phyloP scores from a whole-genome alignment of 2,329 filamentous ascomycete genomes.

The Talaromyces sp. region DNA sequence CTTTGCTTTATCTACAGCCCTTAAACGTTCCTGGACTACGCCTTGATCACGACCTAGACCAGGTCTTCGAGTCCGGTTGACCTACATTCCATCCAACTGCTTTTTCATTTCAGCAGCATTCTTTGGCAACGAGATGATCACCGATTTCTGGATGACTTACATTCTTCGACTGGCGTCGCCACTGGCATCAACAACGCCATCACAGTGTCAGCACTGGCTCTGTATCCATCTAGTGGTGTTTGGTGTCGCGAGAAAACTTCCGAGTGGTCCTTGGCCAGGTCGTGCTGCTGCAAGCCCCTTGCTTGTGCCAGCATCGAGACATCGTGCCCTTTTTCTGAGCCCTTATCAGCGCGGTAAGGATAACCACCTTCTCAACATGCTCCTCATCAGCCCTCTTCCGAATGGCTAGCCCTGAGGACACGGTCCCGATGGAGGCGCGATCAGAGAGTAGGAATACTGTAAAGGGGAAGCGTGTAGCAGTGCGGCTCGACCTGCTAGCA shows the following conservation, averaged over 20 bases:
- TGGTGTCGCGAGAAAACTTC: conserved; percentile 27
- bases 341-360: conserved; percentile 35
- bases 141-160: conserved; percentile 19
- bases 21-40: conserved; percentile 7
- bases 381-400: conserved; percentile 22
- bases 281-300: conserved; percentile 31
- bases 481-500: conserved; percentile 26
- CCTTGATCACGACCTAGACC: conserved; percentile 20
- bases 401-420: conserved; percentile 25
- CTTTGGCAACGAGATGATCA: conserved; percentile 17
- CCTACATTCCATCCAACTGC: conserved; percentile 27
- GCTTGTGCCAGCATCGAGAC: conserved; percentile 23
- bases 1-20: conserved; percentile 17
- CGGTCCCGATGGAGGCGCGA: conserved; percentile 19
- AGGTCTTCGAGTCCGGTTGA: conserved; percentile 13
- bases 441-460: conserved; percentile 30
- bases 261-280: conserved; percentile 30
- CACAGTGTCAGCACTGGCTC: conserved; percentile 15
- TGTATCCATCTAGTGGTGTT: conserved; percentile 5
- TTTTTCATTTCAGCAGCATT: conserved; percentile 26
- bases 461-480: conserved; percentile 24
- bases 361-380: conserved; percentile 20
- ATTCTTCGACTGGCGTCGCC: conserved; percentile 30
- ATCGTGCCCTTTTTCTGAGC: conserved; percentile 28
- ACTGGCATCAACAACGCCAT: conserved; percentile 20